Evolutionary conservation across 2,329 filamentous ascomycete genomes (phyloP).

Genomic region (Botrytis fragariae): DNA sequence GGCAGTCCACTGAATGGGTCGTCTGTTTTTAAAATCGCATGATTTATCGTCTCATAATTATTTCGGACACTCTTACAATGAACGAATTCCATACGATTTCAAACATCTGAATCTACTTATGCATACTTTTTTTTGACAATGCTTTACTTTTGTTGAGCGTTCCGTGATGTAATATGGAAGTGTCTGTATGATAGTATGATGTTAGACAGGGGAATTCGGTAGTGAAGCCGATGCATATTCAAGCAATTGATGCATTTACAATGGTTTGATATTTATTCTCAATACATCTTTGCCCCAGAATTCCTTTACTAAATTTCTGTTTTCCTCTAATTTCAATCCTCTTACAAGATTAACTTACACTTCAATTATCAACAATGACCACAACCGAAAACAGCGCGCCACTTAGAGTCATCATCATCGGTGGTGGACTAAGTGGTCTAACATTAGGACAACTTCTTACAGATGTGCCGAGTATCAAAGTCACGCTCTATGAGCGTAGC

Average conservation of each 20-base stretch:
- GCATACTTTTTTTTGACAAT: background rate
- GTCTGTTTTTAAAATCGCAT: constrained; percentile 10
- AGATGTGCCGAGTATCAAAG: constrained; percentile 26
- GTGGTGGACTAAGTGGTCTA: constrained; percentile 33
- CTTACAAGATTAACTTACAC: background rate
- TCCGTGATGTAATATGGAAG: background rate
- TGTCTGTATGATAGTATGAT: background rate
- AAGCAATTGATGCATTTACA: background rate
- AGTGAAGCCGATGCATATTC: background rate
- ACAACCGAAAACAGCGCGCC: background rate
- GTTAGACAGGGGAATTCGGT: background rate
- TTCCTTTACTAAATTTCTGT: background rate
- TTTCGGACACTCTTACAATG: background rate
- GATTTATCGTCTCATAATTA: constrained; percentile 18
- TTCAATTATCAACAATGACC: background rate
- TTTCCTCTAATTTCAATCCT: background rate
- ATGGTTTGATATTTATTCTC: background rate
- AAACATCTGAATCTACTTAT: background rate
- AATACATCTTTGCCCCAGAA: background rate
- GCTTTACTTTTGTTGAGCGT: background rate
- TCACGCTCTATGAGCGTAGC: constrained; percentile 32
- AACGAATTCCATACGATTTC: background rate
- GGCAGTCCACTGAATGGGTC: background rate
- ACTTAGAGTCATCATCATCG: constrained; percentile 32
- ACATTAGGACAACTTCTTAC: constrained; percentile 33